Percentiles rank a stretch among this genome's conserved stretches.
phyloP scores from a whole-genome alignment of 768 basidiomycete genomes.

The Coprinopsis strossmayeri region DNA sequence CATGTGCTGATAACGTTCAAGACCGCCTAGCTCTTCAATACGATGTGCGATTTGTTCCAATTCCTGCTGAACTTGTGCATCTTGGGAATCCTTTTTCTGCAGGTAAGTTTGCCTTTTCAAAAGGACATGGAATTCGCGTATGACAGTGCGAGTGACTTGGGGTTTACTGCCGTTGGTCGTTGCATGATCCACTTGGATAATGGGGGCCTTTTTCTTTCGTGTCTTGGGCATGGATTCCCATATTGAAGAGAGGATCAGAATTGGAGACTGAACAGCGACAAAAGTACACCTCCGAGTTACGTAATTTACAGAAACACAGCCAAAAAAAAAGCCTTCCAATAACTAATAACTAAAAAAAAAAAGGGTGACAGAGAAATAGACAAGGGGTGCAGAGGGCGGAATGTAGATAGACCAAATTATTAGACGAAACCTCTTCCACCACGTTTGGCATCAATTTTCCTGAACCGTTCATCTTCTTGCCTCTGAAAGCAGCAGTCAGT shows the following conservation, averaged over 20 bases:
- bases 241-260: neutral
- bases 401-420: neutral
- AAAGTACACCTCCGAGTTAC: neutral
- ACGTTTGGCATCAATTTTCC: slow-evolving; percentile 84
- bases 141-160: slow-evolving; percentile 61
- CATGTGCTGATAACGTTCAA: slow-evolving; percentile 78
- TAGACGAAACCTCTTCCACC: slow-evolving; percentile 83
- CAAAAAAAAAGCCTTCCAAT: too few species aligned
- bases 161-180: slow-evolving; percentile 41
- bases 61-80: slow-evolving; percentile 22
- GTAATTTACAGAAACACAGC: neutral
- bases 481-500: slow-evolving; percentile 38
- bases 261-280: neutral
- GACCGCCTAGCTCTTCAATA: slow-evolving; percentile 67
- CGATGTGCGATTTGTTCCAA: slow-evolving; percentile 51
- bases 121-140: slow-evolving; percentile 76
- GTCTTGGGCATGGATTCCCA: slow-evolving; percentile 34
- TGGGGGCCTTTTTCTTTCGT: slow-evolving; percentile 30
- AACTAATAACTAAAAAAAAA: too few species aligned
- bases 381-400: neutral
- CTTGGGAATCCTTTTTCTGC: slow-evolving; percentile 19
- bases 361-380: too few species aligned
- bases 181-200: slow-evolving; percentile 16
- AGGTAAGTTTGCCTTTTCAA: slow-evolving; percentile 64
- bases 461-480: slow-evolving; percentile 77